A percentile compares a stretch with the other conserved stretches of the same genome.
These are phyloP conservation scores for Chenopodium suecicum DNA, from an alignment of 148 eudicot species.

Conservation along the genomic window DNA sequence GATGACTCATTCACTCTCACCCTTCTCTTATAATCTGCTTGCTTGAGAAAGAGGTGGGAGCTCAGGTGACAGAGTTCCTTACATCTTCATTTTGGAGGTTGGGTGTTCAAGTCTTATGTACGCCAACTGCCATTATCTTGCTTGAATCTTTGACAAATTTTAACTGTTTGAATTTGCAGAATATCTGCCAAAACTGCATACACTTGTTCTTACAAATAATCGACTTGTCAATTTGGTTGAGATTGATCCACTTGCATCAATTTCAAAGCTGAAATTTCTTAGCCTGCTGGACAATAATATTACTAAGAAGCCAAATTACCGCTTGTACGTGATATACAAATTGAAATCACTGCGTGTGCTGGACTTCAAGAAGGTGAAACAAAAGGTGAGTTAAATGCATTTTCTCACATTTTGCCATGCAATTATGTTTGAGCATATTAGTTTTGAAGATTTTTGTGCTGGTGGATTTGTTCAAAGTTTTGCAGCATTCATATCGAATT, in stretches of 20 bases:
- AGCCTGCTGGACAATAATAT: slow-evolving; percentile 75
- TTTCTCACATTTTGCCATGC: neutral
- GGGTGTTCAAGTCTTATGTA: neutral
- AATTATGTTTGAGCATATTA: neutral
- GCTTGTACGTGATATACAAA: slow-evolving; percentile 82
- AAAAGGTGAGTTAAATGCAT: slow-evolving; percentile 52
- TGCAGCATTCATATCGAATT: neutral
- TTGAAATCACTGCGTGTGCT: slow-evolving; percentile 68
- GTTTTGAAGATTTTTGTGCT: neutral
- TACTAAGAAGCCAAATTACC: slow-evolving; percentile 88
- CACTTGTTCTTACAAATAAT: slow-evolving; percentile 88
- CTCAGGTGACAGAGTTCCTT: neutral
- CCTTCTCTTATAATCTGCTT: neutral
- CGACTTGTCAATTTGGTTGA: slow-evolving; percentile 86
- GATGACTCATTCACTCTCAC: neutral
- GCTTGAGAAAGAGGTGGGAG: neutral
- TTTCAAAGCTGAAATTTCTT: slow-evolving; percentile 75
- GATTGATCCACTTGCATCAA: slow-evolving; percentile 93
- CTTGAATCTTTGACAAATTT: slow-evolving; percentile 16
- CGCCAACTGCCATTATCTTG: neutral
- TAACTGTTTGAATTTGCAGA: slow-evolving; percentile 45
- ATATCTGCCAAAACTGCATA: slow-evolving; percentile 87
- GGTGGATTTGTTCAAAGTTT: neutral
- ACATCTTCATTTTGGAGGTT: neutral
- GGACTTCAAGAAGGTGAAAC: slow-evolving; percentile 90